Conservation (phyloP, 306 rosid species). For the Casuarina glauca region DNA sequence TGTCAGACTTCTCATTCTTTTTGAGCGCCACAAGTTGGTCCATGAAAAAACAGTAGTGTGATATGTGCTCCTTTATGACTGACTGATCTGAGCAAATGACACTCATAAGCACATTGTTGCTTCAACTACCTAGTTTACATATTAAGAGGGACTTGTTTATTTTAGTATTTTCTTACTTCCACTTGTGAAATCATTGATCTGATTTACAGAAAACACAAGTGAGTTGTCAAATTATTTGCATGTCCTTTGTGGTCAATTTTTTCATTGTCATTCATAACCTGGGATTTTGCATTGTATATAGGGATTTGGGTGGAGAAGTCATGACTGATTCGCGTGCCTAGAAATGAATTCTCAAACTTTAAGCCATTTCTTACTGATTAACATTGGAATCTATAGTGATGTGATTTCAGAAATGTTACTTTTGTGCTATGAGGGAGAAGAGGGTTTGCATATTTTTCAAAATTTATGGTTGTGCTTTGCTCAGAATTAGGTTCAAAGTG, state of each 20-base stretch:
- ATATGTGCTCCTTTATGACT: neutral
- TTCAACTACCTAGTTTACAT: neutral
- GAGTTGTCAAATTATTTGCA: neutral
- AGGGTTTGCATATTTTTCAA: neutral
- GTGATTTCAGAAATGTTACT: neutral
- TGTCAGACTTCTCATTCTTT: no score
- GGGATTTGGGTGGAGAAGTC: neutral
- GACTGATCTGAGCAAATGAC: neutral
- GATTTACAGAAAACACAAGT: neutral
- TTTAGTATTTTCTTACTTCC: neutral
- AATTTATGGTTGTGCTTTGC: neutral
- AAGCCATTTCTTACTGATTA: neutral
- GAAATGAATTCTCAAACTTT: neutral
- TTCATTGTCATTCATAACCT: neutral
- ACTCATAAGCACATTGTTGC: conserved; percentile 1
- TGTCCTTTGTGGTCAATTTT: neutral
- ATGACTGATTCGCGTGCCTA: neutral
- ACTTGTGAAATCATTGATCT: neutral
- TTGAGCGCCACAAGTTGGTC: no score
- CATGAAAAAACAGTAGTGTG: no score
- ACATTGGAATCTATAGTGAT: neutral
- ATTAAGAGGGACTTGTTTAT: neutral
- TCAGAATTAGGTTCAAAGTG: neutral
- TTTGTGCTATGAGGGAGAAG: neutral
- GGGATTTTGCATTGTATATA: neutral